These are phyloP conservation scores for Rhododendron simsii DNA, from an alignment of 148 eudicot genomes.

Conservation along the genomic window DNA sequence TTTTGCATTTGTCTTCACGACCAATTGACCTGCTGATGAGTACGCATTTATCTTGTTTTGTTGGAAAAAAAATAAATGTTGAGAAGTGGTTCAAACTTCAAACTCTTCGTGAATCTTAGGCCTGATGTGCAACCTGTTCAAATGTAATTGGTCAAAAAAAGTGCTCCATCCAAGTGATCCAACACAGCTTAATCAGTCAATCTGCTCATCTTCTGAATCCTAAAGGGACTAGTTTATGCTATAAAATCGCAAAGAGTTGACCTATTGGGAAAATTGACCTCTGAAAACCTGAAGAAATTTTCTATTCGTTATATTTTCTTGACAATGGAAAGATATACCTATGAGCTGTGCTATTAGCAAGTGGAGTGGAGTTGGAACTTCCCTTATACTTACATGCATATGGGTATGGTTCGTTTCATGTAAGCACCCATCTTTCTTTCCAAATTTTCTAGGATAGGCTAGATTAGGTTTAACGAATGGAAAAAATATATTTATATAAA, in stretches of 20 bases:
- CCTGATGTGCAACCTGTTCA: background rate
- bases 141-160: background rate
- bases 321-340: background rate
- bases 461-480: no score
- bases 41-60: background rate
- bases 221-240: background rate
- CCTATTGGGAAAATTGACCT: background rate
- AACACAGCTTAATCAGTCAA: background rate
- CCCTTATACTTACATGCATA: no score
- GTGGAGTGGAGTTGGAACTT: no score
- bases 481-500: no score
- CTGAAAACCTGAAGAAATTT: background rate
- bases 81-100: background rate
- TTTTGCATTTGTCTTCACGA: background rate
- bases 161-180: background rate
- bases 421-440: no score
- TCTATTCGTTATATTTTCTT: background rate
- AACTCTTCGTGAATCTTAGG: background rate
- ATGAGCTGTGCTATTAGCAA: background rate
- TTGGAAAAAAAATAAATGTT: background rate
- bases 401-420: no score
- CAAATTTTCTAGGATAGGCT: fast-evolving
- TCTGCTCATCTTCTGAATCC: background rate
- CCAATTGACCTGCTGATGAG: background rate
- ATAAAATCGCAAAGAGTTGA: background rate